Conservation (phyloP, 2,329 filamentous ascomycete species). For the Fusarium ramigenum region DNA sequence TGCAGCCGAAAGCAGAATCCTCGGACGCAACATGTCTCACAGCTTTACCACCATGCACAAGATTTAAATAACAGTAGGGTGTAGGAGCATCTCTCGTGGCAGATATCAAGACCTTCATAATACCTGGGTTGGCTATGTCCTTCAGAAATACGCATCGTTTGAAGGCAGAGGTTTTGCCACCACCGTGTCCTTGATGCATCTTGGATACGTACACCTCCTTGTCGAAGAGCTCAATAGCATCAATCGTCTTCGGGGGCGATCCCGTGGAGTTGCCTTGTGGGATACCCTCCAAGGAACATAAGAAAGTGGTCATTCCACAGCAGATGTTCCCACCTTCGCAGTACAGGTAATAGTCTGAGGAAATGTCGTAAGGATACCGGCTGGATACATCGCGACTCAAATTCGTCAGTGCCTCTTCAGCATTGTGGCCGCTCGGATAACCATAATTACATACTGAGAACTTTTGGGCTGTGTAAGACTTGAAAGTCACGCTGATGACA, state of each 20-base stretch:
- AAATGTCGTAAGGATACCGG: constrained; percentile 53
- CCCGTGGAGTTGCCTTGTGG: too few species aligned
- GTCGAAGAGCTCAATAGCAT: constrained; percentile 64
- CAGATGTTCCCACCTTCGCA: constrained; percentile 54
- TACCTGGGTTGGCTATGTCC: constrained; percentile 48
- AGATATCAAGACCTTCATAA: constrained; percentile 51
- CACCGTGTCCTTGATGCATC: constrained; percentile 67
- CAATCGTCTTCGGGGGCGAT: constrained; percentile 46
- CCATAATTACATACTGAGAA: constrained; percentile 54
- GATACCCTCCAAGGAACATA: constrained; percentile 25
- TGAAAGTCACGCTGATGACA: constrained; percentile 63
- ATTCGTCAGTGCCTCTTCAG: constrained; percentile 47
- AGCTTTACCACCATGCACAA: constrained; percentile 67
- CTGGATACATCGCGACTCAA: constrained; percentile 53
- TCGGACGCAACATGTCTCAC: constrained; percentile 54
- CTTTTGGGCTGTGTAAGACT: constrained; percentile 52
- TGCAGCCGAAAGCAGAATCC: constrained; percentile 68
- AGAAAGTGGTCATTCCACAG: constrained; percentile 60
- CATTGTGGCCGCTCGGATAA: constrained; percentile 40
- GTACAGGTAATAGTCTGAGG: constrained; percentile 67
- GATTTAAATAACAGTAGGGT: constrained; percentile 67
- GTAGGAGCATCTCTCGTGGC: constrained; percentile 61
- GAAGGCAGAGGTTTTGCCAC: constrained; percentile 70
- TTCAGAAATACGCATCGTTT: constrained; percentile 71
- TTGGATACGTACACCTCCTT: constrained; percentile 68